Evolutionary conservation across 2,329 filamentous ascomycete species (phyloP), one percentile per base, ranked within the genome.

Genomic region (Ceratocystis destructans): DNA sequence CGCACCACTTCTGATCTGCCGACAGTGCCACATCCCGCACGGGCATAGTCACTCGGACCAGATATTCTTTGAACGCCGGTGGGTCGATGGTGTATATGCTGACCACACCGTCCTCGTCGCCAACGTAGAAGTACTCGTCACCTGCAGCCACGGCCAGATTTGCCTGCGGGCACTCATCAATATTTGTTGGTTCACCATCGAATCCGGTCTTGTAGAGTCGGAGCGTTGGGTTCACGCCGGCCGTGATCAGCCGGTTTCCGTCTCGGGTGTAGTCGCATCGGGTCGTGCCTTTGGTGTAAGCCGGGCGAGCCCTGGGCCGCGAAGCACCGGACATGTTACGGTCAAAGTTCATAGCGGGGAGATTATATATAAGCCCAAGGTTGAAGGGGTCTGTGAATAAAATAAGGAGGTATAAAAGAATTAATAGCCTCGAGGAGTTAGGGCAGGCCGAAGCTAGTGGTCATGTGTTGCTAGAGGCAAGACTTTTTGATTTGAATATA

Each of bases 41-140:
- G 0, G 94, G 90, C 2, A 96, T 79, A n/a, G 90, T 87, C 67
- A 87, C 89, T 70, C 94, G 86, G 31, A 91, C 82, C 63, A 99
- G 82, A 70, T 95, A 88, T 68, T 87, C 86, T 69, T 96, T 89
- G 76, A 95, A 90, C 33, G 79, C 76, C 72, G 87, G 86, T 17
- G 67, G 67, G 66, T 83, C 80, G 62, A 96, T 81, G n/a, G 88
- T 89, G 78, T 95, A 99, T 71, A 91, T 85, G 79, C 88, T 96
- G 72, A 99, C 90, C n/a, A 88, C 94, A 72, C 95, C 94, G 77
- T 97, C 92, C 75, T 99, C 93, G 22, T 90, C 89, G 33, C 91
- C 94, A 69, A 90, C 86, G 57, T 97, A 84, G 73, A 96, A 96
- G 75, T 89, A 91, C 68, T 88, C 84, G 73, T 93, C 83, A 45